Base-by-base conservation (phyloP, 192 early-diverging fungal species). In the Obelidium mucronatum region DNA sequence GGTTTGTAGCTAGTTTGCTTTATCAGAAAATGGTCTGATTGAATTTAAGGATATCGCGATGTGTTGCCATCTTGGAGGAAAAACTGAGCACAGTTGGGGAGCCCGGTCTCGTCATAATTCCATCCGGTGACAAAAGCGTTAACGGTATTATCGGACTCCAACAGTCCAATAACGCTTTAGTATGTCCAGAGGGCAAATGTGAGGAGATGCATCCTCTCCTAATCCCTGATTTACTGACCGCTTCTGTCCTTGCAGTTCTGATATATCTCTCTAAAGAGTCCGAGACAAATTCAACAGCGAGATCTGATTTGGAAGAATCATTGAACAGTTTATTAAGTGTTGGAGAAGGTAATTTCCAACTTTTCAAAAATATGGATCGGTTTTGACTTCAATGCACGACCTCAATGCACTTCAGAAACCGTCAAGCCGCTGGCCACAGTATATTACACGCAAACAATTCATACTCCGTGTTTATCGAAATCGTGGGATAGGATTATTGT, bases 171-270 rank as follows among this genome's bases (percentile, higher is more conserved):
- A 74, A 51, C 40, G 44, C 72, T n/a, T 40, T 74, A 8, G 72
- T 74, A 3, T 62, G 72, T 33, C 72, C 72, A 15, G 33, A 11
- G 40, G 72, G 72, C 26, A 60, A 74, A 62, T 74, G 72, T 74
- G 28, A 44, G 66, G 5, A 58, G 24, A 31, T 58, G 30, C 8
- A 15, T 48, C 19, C 44, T 48, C n/a, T n/a, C n/a, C n/a, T n/a
- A n/a, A n/a, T n/a, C n/a, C n/a, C n/a, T n/a, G n/a, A n/a, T n/a
- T n/a, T n/a, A n/a, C n/a, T n/a, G n/a, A n/a, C n/a, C n/a, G n/a
- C n/a, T n/a, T n/a, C n/a, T n/a, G n/a, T n/a, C n/a, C 22, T 51
- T 51, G 11, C 48, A 51, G 55, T 22, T 24, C 5, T 58, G 8
- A 6, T 58, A 0, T 64, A 64, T 24, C 31, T 64, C 6, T 64